Percentiles rank a stretch among this genome's conserved stretches.
Evolutionary conservation across 1,139 yeast genomes (phyloP).

Genomic region (Wickerhamomyces sp.): DNA sequence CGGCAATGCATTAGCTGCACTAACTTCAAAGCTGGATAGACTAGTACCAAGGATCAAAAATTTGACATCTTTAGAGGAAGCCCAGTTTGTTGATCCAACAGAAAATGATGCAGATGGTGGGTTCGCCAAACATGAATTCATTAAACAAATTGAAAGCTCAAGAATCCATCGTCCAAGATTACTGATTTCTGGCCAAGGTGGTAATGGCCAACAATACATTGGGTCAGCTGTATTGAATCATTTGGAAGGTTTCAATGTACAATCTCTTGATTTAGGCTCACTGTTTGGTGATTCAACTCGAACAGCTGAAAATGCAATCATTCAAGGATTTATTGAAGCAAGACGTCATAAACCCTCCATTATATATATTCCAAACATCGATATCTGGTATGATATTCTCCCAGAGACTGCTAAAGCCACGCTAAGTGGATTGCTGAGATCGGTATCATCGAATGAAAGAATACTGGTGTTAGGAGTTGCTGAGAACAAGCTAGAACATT

Average conservation of each 20-base stretch:
- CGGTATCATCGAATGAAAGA: slow-evolving; percentile 67
- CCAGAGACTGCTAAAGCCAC: slow-evolving; percentile 70
- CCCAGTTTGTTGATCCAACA: slow-evolving; percentile 58
- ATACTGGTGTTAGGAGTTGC: slow-evolving; percentile 76
- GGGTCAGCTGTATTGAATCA: slow-evolving; percentile 79
- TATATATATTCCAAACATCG: slow-evolving; percentile 77
- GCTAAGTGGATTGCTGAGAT: slow-evolving; percentile 62
- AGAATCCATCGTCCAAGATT: slow-evolving; percentile 82
- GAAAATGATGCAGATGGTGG: slow-evolving; percentile 60
- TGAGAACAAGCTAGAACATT: slow-evolving; percentile 34
- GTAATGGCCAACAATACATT: slow-evolving; percentile 85
- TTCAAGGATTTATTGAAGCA: slow-evolving; percentile 85
- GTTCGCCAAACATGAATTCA: slow-evolving; percentile 60
- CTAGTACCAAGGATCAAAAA: slow-evolving; percentile 64
- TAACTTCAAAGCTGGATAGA: slow-evolving; percentile 46
- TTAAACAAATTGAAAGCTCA: slow-evolving; percentile 54
- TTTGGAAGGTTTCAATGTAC: slow-evolving; percentile 88
- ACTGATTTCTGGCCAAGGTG: slow-evolving; percentile 67
- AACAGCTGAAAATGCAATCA: slow-evolving; percentile 79
- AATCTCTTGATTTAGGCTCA: slow-evolving; percentile 75
- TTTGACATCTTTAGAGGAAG: slow-evolving; percentile 62
- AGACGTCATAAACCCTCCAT: slow-evolving; percentile 88
- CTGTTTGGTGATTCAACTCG: slow-evolving; percentile 77
- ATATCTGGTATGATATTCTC: slow-evolving; percentile 69
- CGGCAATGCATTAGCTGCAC: slow-evolving; percentile 40